Conservation (phyloP, 202 grass and related monocot species). For the Carex arenaria region DNA sequence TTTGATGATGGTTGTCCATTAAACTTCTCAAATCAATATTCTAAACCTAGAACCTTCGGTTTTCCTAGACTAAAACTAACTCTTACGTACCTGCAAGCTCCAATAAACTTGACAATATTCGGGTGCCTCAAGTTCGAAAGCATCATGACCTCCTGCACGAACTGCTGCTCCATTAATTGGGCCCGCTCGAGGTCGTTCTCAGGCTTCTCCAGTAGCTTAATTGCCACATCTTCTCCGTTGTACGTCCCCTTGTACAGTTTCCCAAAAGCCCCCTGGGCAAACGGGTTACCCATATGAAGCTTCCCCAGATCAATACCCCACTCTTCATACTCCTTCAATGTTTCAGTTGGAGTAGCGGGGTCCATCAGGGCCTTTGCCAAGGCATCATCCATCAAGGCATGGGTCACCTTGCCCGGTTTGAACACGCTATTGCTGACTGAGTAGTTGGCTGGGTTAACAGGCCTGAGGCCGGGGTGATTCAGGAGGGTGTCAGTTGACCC, state of each 20-base stretch:
- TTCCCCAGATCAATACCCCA: conserved; percentile 88
- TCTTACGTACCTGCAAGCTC: conserved; percentile 48
- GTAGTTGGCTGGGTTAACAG: conserved; percentile 49
- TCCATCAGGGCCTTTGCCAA: conserved; percentile 90
- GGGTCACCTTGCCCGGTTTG: conserved; percentile 52
- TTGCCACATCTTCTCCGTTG: conserved; percentile 87
- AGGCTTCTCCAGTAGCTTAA: conserved; percentile 85
- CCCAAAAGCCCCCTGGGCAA: conserved; percentile 90
- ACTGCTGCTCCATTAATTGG: conserved; percentile 78
- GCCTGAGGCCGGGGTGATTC: conserved; percentile 60
- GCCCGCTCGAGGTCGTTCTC: conserved; percentile 62
- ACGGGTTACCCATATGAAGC: conserved; percentile 70
- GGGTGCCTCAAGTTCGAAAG: conserved; percentile 77
- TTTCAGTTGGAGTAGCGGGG: conserved; percentile 59
- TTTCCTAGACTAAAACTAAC: not conserved
- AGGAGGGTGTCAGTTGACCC: conserved; percentile 73
- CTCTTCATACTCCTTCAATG: conserved; percentile 84
- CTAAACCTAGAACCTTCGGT: not conserved
- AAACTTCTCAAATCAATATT: not conserved
- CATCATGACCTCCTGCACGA: conserved; percentile 94
- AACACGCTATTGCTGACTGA: conserved; percentile 64
- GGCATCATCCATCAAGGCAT: conserved; percentile 70
- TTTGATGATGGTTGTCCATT: not conserved
- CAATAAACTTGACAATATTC: conserved; percentile 87
- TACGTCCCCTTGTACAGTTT: conserved; percentile 83